phyloP scores from a whole-genome alignment of 73 alveolate species.

The Paramecium pentaurelia region DNA sequence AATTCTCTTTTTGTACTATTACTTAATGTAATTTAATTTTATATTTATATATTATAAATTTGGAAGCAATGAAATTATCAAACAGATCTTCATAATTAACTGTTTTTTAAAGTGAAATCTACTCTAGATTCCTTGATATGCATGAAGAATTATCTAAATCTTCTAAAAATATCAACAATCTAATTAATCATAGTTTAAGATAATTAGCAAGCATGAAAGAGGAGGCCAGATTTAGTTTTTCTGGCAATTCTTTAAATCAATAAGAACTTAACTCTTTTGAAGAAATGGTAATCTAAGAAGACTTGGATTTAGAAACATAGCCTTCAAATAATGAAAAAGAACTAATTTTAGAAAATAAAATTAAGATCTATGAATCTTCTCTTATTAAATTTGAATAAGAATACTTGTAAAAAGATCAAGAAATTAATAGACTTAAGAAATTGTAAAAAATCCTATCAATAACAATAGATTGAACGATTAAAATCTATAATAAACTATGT shows the following conservation, averaged over 20 bases:
- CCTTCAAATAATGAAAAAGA: neutral
- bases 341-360: neutral
- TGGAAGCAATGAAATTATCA: neutral
- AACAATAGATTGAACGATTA: neutral
- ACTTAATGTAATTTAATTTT: neutral
- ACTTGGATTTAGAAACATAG: neutral
- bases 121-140: neutral
- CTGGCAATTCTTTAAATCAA: neutral
- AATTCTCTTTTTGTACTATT: neutral
- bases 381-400: neutral
- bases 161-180: neutral
- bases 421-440: neutral
- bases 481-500: neutral
- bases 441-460: neutral
- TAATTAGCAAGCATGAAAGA: neutral
- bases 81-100: neutral
- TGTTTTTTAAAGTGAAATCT: neutral
- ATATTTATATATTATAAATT: neutral
- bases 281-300: neutral
- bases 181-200: neutral
- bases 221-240: neutral
- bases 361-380: conserved; percentile 4
- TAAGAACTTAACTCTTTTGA: neutral
- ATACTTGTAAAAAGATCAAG: neutral
- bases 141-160: neutral